phyloP scores from a whole-genome alignment of 2,329 filamentous ascomycete genomes.

The Acrocalymma vagum region DNA sequence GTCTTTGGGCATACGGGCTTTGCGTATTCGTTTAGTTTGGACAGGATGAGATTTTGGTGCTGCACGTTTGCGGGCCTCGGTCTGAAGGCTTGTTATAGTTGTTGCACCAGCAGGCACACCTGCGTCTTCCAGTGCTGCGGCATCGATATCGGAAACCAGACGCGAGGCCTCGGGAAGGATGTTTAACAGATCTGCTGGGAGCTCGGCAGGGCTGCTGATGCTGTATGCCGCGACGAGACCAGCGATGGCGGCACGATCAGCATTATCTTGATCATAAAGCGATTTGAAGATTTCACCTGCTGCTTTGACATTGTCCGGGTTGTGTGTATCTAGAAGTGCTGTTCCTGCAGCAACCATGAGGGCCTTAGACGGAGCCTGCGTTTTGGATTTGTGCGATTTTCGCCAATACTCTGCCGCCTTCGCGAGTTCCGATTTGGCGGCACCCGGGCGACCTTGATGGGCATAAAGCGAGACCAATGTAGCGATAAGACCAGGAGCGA shows the following conservation, averaged over 20 bases:
- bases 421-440: conserved; percentile 76
- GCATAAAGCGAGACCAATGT: conserved; percentile 82
- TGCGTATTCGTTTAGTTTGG: conserved; percentile 67
- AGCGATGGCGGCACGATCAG: conserved; percentile 75
- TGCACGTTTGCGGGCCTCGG: conserved; percentile 48
- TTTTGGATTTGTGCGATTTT: conserved; percentile 60
- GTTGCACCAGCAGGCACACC: conserved; percentile 65
- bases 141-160: conserved; percentile 69
- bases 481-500: conserved; percentile 84
- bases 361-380: conserved; percentile 55
- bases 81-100: conserved; percentile 41
- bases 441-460: conserved; percentile 74
- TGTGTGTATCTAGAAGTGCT: conserved; percentile 79
- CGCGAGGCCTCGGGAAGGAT: conserved; percentile 69
- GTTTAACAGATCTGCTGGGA: conserved; percentile 61
- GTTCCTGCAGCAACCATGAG: conserved; percentile 80
- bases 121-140: conserved; percentile 68
- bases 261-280: conserved; percentile 71
- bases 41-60: conserved; percentile 52
- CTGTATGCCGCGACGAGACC: conserved; percentile 88
- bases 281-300: conserved; percentile 82
- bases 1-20: conserved; percentile 73
- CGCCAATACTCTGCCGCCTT: conserved; percentile 86
- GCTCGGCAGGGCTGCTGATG: conserved; percentile 64
- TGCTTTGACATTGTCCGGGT: conserved; percentile 70